phyloP scores from a whole-genome alignment of 1,139 yeast species.

The Geotrichum phurueaensis region DNA sequence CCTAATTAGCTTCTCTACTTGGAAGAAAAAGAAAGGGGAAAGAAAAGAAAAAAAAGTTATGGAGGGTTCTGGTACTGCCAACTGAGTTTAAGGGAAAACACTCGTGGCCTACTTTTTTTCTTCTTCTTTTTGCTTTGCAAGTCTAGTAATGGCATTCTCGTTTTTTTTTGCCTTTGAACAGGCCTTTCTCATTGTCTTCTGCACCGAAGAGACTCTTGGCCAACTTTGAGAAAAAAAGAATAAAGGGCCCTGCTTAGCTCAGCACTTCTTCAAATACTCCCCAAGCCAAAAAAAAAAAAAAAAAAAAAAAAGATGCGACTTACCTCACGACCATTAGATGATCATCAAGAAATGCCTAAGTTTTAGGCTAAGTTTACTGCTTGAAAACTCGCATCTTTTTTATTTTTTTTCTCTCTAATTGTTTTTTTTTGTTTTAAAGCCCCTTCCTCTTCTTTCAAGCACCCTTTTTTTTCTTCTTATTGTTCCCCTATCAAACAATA shows the following conservation, averaged over 20 bases:
- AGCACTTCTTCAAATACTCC: background rate
- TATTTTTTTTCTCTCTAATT: too few relatives aligned
- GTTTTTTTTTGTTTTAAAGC: background rate
- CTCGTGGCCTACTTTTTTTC: background rate
- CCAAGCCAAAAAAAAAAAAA: too few relatives aligned
- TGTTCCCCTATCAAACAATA: background rate
- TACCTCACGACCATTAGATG: background rate
- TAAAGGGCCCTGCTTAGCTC: background rate
- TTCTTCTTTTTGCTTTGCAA: background rate
- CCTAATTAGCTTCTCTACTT: too few relatives aligned
- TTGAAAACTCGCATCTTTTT: too few relatives aligned
- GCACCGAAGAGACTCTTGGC: background rate
- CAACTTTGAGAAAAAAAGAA: background rate
- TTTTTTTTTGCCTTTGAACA: background rate
- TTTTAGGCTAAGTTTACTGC: too few relatives aligned
- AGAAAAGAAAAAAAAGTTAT: too few relatives aligned
- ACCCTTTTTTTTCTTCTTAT: background rate
- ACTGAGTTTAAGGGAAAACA: background rate
- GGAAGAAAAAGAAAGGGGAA: too few relatives aligned
- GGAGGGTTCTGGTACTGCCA: background rate
- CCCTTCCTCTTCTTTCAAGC: background rate
- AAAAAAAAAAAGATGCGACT: too few relatives aligned
- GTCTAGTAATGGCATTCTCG: background rate
- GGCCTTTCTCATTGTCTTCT: too few relatives aligned
- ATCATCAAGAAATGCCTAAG: background rate